Evolutionary conservation across 73 alveolate genomes (phyloP).

Genomic region (Halteria grandinella): DNA sequence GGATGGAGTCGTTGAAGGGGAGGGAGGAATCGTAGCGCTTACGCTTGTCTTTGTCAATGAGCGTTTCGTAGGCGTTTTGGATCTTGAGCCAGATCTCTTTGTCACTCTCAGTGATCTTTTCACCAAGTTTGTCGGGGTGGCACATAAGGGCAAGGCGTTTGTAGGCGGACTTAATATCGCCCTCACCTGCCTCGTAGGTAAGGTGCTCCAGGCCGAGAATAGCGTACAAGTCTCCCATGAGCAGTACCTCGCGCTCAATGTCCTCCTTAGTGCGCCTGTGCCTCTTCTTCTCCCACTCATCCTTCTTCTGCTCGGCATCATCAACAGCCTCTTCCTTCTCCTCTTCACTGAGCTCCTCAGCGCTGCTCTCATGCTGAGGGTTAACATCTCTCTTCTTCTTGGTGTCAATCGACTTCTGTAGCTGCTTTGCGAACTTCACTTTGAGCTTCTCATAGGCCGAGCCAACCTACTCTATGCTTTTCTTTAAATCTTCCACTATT

Average conservation of each 20-base stretch:
- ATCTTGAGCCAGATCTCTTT: conserved; percentile 85
- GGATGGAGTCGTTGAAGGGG: conserved; percentile 87
- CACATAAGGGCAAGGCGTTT: conserved; percentile 79
- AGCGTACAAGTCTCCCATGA: conserved; percentile 79
- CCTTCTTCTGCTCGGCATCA: conserved; percentile 74
- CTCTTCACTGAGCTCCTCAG: not conserved
- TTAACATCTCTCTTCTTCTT: no score
- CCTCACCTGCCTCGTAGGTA: conserved; percentile 72
- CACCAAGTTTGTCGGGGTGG: conserved; percentile 89
- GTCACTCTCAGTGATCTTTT: conserved; percentile 58
- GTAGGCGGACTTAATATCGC: conserved; percentile 84
- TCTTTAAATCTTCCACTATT: not conserved
- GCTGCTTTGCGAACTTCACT: conserved; percentile 19
- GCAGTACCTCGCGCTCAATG: conserved; percentile 72
- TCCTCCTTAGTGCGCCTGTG: conserved; percentile 74
- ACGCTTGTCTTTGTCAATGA: conserved; percentile 82
- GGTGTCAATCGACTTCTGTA: not conserved
- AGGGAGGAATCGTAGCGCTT: conserved; percentile 82
- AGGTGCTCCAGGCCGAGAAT: conserved; percentile 84
- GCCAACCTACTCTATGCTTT: conserved; percentile 41
- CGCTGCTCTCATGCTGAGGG: not conserved
- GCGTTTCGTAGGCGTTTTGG: conserved; percentile 86
- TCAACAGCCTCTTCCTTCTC: conserved; percentile 71
- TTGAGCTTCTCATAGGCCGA: conserved; percentile 38
- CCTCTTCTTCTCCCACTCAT: conserved; percentile 92